Evolutionary conservation across 2,329 filamentous ascomycete species (phyloP).

Genomic region (Ceratocystis diversiconidia): DNA sequence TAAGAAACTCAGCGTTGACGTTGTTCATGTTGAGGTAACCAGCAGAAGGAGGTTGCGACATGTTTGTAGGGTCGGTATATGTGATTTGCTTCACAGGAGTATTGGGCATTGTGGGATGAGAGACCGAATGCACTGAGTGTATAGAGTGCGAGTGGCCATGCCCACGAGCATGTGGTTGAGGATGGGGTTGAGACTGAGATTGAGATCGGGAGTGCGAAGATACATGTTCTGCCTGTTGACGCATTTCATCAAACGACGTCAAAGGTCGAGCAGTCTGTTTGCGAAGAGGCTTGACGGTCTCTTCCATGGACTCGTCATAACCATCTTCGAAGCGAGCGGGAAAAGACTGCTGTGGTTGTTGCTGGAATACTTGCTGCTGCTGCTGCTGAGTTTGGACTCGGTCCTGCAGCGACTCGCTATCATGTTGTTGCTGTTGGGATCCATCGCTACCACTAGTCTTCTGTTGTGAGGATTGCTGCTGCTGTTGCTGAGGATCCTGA

Average conservation of each 20-base stretch:
- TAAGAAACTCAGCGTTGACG: conserved; percentile 33
- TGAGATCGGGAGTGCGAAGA: conserved; percentile 4
- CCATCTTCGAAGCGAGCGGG: conserved; percentile 42
- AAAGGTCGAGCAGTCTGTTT: conserved; percentile 32
- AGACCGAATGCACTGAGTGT: not conserved
- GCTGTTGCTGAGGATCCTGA: conserved; percentile 9
- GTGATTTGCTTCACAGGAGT: conserved; percentile 26
- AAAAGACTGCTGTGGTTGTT: conserved; percentile 27
- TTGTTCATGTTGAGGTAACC: conserved; percentile 43
- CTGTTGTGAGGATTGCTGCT: conserved; percentile 19
- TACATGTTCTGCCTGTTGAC: conserved; percentile 39
- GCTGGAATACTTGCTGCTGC: not conserved
- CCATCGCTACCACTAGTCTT: conserved; percentile 29
- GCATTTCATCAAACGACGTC: conserved; percentile 45
- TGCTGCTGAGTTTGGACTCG: conserved; percentile 21
- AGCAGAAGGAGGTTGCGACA: conserved; percentile 32
- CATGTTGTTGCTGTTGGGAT: not conserved
- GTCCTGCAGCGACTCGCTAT: conserved; percentile 25
- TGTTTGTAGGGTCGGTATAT: conserved; percentile 30
- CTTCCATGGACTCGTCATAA: conserved; percentile 53
- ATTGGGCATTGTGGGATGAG: conserved; percentile 11
- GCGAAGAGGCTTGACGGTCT: conserved; percentile 45
- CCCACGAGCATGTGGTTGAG: not conserved
- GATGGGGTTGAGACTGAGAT: conserved; percentile 5
- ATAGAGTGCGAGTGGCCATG: conserved; percentile 9